Percentiles rank a stretch among this genome's conserved stretches.
Conservation (phyloP, 306 rosid species). For the Casuarina glauca region DNA sequence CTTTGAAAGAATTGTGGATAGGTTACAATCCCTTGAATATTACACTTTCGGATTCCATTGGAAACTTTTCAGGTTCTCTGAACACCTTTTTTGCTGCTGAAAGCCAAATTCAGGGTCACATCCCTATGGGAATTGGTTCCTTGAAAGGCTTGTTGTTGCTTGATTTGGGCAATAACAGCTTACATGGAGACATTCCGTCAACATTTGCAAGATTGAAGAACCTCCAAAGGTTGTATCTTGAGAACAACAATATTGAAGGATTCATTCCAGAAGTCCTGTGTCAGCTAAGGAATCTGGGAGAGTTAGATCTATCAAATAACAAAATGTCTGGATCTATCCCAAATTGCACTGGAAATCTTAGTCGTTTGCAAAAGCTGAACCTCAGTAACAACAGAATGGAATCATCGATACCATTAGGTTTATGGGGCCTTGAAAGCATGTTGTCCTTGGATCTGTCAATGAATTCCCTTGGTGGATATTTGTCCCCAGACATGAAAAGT, state of each 20-base stretch:
- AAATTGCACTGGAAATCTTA: not conserved
- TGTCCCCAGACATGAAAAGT: not conserved
- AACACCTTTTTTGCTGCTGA: not conserved
- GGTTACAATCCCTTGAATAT: not conserved
- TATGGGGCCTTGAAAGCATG: not conserved
- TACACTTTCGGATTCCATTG: not conserved
- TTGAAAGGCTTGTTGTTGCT: not conserved
- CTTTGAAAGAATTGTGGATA: not conserved
- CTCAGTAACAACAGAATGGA: not conserved
- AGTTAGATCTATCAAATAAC: not conserved
- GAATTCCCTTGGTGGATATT: not conserved
- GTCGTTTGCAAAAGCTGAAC: not conserved
- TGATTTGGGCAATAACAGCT: not conserved
- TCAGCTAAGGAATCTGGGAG: not conserved
- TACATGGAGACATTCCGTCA: not conserved
- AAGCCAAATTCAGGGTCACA: not conserved
- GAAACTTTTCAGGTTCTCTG: not conserved
- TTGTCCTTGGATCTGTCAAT: not conserved
- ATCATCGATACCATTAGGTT: not conserved
- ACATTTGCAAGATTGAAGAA: not conserved
- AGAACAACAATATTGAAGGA: not conserved
- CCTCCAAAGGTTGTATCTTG: not conserved
- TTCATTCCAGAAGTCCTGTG: not conserved
- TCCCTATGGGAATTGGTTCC: not conserved
- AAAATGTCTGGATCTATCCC: not conserved